phyloP scores from a whole-genome alignment of 768 basidiomycete genomes.

The Rhizopogon roseolus region DNA sequence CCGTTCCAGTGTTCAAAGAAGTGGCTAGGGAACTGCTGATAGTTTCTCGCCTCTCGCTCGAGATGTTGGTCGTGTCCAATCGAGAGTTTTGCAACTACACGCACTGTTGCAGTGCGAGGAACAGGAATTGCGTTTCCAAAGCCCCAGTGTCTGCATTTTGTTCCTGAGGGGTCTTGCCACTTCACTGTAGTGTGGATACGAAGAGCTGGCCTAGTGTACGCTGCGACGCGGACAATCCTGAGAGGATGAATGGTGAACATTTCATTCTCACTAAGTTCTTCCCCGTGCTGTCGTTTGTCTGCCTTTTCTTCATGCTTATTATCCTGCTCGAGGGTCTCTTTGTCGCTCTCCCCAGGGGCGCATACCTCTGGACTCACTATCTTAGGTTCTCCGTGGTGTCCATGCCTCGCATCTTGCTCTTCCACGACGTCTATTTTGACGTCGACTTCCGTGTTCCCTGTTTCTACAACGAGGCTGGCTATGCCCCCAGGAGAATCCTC shows the following conservation, averaged over 20 bases:
- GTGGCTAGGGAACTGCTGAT: slow-evolving; percentile 26
- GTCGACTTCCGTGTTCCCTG: neutral
- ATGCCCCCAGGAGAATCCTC: too few relatives aligned
- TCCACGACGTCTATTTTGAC: neutral
- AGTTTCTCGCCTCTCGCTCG: slow-evolving; percentile 20
- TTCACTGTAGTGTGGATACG: slow-evolving; percentile 12
- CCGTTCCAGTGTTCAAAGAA: slow-evolving; percentile 23
- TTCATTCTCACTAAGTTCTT: neutral
- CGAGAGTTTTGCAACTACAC: slow-evolving; percentile 44
- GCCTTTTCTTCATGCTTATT: neutral
- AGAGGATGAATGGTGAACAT: neutral
- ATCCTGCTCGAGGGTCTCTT: neutral
- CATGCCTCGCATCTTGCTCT: neutral
- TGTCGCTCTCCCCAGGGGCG: neutral
- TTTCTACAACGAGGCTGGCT: neutral
- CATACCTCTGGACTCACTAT: neutral
- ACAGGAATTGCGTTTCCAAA: neutral
- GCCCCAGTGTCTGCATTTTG: slow-evolving; percentile 2
- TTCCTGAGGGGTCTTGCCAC: slow-evolving; percentile 7
- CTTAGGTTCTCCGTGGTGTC: neutral
- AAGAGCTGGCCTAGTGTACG: slow-evolving; percentile 1
- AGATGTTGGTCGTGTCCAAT: slow-evolving; percentile 32
- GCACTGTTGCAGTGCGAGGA: slow-evolving; percentile 31
- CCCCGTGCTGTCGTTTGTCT: neutral
- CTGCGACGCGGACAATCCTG: neutral